These are phyloP conservation scores for Saksenaea oblongispora DNA, from an alignment of 371 early-diverging fungal genomes.

Conservation along the genomic window DNA sequence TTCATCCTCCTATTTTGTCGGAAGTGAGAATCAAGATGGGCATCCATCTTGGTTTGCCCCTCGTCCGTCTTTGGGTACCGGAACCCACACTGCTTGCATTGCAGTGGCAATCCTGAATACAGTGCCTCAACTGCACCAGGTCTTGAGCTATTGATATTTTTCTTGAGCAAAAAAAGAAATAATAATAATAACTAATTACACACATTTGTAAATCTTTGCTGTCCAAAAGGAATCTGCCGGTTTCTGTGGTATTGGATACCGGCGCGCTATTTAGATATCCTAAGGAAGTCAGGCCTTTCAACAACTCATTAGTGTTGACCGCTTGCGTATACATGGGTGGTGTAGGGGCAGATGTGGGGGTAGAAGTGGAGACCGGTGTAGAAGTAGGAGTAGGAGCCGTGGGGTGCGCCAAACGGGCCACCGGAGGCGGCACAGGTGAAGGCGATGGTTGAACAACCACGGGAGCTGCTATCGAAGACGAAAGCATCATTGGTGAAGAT, in stretches of 20 bases:
- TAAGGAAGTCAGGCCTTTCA: slow-evolving; percentile 41
- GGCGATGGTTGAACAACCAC: neutral
- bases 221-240: slow-evolving; percentile 25
- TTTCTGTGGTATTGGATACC: slow-evolving; percentile 5
- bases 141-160: slow-evolving; percentile 40
- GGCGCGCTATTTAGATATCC: slow-evolving; percentile 27
- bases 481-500: slow-evolving; percentile 1
- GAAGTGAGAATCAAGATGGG: slow-evolving; percentile 94
- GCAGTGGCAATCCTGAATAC: slow-evolving; percentile 75
- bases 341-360: slow-evolving; percentile 4
- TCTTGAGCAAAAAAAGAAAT: slow-evolving; percentile 5
- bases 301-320: slow-evolving; percentile 32
- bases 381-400: slow-evolving; percentile 5
- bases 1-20: slow-evolving; percentile 85
- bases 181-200: slow-evolving; percentile 18
- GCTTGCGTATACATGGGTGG: slow-evolving; percentile 13
- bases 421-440: neutral
- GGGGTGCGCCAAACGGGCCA: slow-evolving; percentile 3
- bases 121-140: slow-evolving; percentile 65
- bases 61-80: slow-evolving; percentile 72
- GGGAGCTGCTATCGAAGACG: neutral
- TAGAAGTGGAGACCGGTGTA: neutral
- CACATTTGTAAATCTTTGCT: slow-evolving; percentile 51
- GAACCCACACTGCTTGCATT: slow-evolving; percentile 92
- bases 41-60: slow-evolving; percentile 74